Conservation (phyloP, 495 filamentous ascomycete species). For the Melanomma pulvis-pyrius region DNA sequence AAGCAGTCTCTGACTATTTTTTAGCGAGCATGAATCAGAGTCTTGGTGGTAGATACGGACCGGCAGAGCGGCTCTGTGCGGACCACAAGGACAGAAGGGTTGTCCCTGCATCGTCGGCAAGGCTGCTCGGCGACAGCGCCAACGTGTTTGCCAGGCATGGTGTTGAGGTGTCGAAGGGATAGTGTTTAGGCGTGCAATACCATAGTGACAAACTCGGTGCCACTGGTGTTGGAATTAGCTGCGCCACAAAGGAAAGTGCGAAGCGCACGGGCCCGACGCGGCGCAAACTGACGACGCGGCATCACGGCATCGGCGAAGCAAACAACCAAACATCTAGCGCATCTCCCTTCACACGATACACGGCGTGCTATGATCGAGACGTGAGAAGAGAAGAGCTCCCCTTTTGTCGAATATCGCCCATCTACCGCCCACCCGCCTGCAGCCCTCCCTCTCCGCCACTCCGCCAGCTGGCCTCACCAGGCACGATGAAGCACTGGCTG, state of each 20-base stretch:
- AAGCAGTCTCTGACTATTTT: constrained; percentile 67
- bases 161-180: neutral
- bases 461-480: constrained; percentile 29
- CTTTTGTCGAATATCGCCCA: neutral
- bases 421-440: neutral
- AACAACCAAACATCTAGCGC: neutral
- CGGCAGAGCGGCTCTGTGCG: constrained; percentile 46
- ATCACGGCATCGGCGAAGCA: neutral
- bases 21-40: constrained; percentile 33
- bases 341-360: neutral
- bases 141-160: constrained; percentile 32
- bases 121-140: constrained; percentile 13
- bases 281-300: neutral
- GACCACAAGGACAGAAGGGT: constrained; percentile 38
- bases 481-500: constrained; percentile 34
- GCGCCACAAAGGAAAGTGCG: neutral
- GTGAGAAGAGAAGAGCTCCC: neutral
- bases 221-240: neutral
- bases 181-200: too few species aligned
- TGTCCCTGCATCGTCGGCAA: constrained; percentile 41
- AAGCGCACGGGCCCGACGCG: neutral
- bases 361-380: neutral
- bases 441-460: neutral
- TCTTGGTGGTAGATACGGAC: constrained; percentile 22
- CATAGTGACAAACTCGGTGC: too few species aligned